Evolutionary conservation across 345 rosid genomes (phyloP).

Genomic region (Gossypium bickii): DNA sequence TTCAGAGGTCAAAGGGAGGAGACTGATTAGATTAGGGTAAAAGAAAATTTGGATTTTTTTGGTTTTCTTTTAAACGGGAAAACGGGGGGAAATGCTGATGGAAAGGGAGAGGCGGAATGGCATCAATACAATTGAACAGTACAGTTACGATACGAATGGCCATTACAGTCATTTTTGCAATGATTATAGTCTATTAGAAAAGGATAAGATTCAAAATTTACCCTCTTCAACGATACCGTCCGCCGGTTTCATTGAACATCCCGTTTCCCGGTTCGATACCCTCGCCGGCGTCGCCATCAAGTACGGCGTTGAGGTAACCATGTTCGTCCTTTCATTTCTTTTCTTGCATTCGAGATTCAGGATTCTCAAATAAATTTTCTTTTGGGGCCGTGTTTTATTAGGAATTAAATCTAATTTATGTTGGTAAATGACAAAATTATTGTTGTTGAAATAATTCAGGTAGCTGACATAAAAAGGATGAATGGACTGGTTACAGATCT

Average conservation of each 20-base stretch:
- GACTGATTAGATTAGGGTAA: constrained; percentile 1
- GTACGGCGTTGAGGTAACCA: constrained; percentile 83
- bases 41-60: neutral
- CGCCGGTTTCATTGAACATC: constrained; percentile 55
- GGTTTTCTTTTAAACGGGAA: neutral
- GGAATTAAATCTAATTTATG: neutral
- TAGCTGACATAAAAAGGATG: constrained; percentile 72
- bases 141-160: constrained; percentile 13
- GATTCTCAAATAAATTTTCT: no score
- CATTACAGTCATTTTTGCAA: constrained; percentile 23
- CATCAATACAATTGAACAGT: constrained; percentile 18
- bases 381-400: no score
- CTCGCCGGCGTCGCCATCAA: constrained; percentile 92
- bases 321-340: neutral
- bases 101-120: constrained; percentile 35
- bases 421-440: neutral
- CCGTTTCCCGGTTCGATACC: constrained; percentile 71
- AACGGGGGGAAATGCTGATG: constrained; percentile 26
- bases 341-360: no score
- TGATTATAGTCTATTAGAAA: constrained; percentile 13
- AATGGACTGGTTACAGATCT: constrained; percentile 80
- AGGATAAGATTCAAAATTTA: constrained; percentile 26
- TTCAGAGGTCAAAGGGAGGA: neutral
- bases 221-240: constrained; percentile 28
- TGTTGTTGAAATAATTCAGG: constrained; percentile 36